Evolutionary conservation across 2,329 filamentous ascomycete species (phyloP).

Genomic region (Neonectria ditissima): DNA sequence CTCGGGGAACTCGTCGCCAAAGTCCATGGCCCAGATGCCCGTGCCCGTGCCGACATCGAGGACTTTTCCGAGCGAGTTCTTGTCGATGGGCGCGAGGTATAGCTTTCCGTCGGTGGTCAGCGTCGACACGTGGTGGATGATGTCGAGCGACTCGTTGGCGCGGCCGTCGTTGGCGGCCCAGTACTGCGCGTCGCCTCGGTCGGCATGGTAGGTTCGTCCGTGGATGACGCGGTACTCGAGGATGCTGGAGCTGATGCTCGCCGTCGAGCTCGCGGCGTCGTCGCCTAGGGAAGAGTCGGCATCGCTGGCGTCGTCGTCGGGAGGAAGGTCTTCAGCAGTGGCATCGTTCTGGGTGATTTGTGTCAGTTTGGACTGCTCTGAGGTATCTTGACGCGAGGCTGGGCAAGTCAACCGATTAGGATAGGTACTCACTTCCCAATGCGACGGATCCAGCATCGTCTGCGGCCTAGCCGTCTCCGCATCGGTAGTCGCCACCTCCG

Average conservation of each 20-base stretch:
- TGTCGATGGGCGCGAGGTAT: constrained; percentile 25
- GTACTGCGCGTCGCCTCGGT: constrained; percentile 35
- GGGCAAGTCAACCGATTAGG: no score
- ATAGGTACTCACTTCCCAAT: constrained; percentile 38
- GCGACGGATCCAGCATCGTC: constrained; percentile 33
- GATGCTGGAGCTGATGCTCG: constrained; percentile 37
- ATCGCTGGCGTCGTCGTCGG: constrained; percentile 14
- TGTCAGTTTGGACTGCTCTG: no score
- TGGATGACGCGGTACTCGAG: constrained; percentile 37
- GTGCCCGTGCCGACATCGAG: constrained; percentile 36
- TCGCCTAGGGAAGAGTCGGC: constrained; percentile 31
- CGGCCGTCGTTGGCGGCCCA: constrained; percentile 37
- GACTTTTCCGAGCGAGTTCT: constrained; percentile 14
- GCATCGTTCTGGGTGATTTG: constrained; percentile 15
- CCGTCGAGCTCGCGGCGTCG: constrained; percentile 27
- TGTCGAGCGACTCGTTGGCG: constrained; percentile 34
- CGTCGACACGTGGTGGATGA: constrained; percentile 33
- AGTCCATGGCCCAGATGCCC: constrained; percentile 62
- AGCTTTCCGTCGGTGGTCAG: constrained; percentile 33
- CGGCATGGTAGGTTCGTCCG: constrained; percentile 36
- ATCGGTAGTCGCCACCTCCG: not conserved
- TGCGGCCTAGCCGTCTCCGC: not conserved
- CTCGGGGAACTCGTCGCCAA: constrained; percentile 58
- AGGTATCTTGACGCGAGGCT: not conserved
- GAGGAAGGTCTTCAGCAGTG: not conserved